Evolutionary conservation across 2,329 filamentous ascomycete genomes (phyloP).

Genomic region (Aplosporella prunicola): DNA sequence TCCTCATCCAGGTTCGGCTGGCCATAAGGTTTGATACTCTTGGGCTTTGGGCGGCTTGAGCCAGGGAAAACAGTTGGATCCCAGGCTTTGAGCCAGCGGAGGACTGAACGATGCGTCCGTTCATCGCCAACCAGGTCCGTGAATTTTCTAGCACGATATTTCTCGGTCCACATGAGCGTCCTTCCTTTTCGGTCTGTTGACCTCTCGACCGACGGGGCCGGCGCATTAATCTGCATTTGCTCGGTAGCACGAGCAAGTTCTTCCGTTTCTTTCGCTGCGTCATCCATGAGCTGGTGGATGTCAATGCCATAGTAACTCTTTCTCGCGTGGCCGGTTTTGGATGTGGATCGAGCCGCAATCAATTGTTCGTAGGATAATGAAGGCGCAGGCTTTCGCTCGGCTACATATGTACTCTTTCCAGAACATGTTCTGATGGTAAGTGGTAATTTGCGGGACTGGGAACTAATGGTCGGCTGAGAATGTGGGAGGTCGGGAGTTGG

Average conservation of each 20-base stretch:
- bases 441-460: conserved; percentile 14
- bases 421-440: conserved; percentile 38
- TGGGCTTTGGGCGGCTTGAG: conserved; percentile 49
- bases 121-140: conserved; percentile 93
- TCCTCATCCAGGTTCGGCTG: conserved; percentile 48
- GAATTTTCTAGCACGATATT: conserved; percentile 86
- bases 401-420: conserved; percentile 49
- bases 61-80: conserved; percentile 86
- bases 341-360: conserved; percentile 57
- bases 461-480: not conserved
- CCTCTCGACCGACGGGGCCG: conserved; percentile 32
- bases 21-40: conserved; percentile 35
- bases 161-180: conserved; percentile 84
- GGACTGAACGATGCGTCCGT: conserved; percentile 77
- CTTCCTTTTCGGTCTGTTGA: conserved; percentile 14
- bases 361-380: conserved; percentile 54
- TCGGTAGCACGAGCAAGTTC: conserved; percentile 22
- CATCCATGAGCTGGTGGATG: conserved; percentile 72
- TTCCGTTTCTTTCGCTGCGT: conserved; percentile 53
- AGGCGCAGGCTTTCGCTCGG: conserved; percentile 41
- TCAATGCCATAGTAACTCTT: conserved; percentile 86
- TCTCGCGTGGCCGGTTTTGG: conserved; percentile 54
- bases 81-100: conserved; percentile 92
- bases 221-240: conserved; percentile 20
- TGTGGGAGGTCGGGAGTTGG: not conserved